These are phyloP conservation scores for Colletotrichum chrysophilum DNA, from an alignment of 2,329 filamentous ascomycete species.

Conservation along the genomic window DNA sequence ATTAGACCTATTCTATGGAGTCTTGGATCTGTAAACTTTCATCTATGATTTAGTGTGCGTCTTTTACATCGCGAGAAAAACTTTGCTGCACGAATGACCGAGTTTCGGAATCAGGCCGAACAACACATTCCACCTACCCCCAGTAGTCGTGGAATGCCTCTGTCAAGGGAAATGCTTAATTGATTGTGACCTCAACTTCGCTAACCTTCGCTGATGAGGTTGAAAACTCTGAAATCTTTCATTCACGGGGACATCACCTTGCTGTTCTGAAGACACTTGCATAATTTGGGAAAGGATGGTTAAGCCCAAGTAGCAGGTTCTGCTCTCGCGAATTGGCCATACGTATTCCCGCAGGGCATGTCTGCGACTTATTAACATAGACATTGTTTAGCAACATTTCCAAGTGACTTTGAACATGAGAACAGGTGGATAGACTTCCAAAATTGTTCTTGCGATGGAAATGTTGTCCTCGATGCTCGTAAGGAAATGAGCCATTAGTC, in stretches of 20 bases:
- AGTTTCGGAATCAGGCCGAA: fast-evolving
- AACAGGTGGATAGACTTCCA: too few species aligned
- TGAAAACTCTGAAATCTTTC: fast-evolving
- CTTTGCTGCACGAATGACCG: background rate
- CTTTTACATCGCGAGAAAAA: background rate
- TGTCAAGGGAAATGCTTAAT: background rate
- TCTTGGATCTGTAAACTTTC: background rate
- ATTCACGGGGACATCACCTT: background rate
- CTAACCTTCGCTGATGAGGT: background rate
- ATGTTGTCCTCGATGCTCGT: too few species aligned
- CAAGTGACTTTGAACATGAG: too few species aligned
- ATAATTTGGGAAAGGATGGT: background rate
- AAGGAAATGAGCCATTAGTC: fast-evolving
- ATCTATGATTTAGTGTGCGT: background rate
- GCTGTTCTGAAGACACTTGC: background rate
- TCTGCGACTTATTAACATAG: too few species aligned
- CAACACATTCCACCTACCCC: background rate
- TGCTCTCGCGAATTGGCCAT: background rate
- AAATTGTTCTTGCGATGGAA: too few species aligned
- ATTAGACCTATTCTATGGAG: background rate
- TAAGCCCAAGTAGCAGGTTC: fast-evolving
- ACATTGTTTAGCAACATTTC: too few species aligned
- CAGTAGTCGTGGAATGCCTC: background rate
- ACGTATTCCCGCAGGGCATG: too few species aligned
- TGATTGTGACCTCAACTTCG: background rate